Conservation (phyloP, 257 asterid genomes). For the Eucommia ulmoides region DNA sequence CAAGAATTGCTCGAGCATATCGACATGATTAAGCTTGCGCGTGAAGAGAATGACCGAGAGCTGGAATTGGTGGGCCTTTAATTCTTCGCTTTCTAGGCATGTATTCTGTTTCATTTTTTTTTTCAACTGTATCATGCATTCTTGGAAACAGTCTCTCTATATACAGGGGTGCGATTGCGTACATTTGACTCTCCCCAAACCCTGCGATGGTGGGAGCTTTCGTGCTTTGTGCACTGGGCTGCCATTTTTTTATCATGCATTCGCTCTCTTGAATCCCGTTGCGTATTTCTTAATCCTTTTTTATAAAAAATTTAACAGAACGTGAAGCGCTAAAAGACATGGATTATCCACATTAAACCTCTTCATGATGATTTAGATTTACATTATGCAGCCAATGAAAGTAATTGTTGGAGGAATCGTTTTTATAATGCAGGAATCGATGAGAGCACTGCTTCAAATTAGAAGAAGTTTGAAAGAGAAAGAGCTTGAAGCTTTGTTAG, state of each 20-base stretch:
- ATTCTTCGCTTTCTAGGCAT: slow-evolving; percentile 32
- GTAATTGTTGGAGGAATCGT: no score
- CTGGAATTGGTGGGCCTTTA: slow-evolving; percentile 66
- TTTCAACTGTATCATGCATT: neutral
- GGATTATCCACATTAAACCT: no score
- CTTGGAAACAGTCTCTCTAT: neutral
- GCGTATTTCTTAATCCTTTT: no score
- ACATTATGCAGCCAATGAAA: no score
- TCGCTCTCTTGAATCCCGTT: no score
- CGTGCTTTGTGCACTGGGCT: no score
- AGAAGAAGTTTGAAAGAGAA: slow-evolving; percentile 65
- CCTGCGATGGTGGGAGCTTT: neutral
- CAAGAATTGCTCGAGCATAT: slow-evolving; percentile 76
- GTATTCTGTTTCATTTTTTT: slow-evolving; percentile 13
- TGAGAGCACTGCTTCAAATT: slow-evolving; percentile 52
- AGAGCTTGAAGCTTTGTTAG: slow-evolving; percentile 81
- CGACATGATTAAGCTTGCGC: slow-evolving; percentile 91
- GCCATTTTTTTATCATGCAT: no score
- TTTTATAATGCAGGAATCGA: slow-evolving; percentile 66
- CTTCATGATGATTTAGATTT: no score
- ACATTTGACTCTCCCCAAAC: neutral
- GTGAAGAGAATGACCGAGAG: slow-evolving; percentile 77
- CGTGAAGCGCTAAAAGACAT: no score
- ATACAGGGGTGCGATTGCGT: neutral
- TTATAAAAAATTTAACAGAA: no score